Base-by-base conservation (phyloP, 1,284 basidiomycete genomes). In the Serendipita sp. region DNA sequence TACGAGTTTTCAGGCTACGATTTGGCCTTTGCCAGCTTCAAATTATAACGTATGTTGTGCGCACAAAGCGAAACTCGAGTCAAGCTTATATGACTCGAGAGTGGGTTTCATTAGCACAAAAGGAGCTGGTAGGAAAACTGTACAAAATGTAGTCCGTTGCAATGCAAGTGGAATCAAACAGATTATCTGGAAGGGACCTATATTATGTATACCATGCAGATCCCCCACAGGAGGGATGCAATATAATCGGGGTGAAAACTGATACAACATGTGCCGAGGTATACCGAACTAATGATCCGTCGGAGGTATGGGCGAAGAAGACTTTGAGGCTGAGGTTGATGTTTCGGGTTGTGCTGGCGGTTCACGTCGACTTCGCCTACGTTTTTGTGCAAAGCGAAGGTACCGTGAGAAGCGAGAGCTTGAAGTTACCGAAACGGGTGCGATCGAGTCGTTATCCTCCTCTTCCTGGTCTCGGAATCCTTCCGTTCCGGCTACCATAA, bases 1-100 rank as follows among this genome's bases (percentile, higher is more conserved):
- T 99, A 99, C 78, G 93, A 96, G 74, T 94, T 98, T 72, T 91
- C 91, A 61, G 91, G 89, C 61, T 99, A 98, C 73, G 91, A 95
- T 73, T 79, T 98, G 66, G 90, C 93, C 42, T 98, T 93, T 72
- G 88, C 89, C 41, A 93, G 86, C 72, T 94, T 93, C 73, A 89
- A 93, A 68, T 49, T 22, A 26, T 53, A 29, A 53, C 49, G 71
- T 69, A 60, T 67, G 66, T 17, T 12, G 42, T 22, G 22, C 22
- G 22, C 22, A 22, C 22, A 22, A 22, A 22, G 22, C 22, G 22
- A 22, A 22, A 22, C 22, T 22, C 22, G 22, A 22, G 22, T 22
- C 22, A 22, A 22, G 22, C 22, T 22, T 22, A 22, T 22, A 22
- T 22, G 22, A 22, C 22, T 22, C 22, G 22, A 22, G 22, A 22